A percentile compares a stretch with the other conserved stretches of the same genome.
Evolutionary conservation across 148 eudicot genomes (phyloP).

Genomic region (Rhododendron williamsianum): DNA sequence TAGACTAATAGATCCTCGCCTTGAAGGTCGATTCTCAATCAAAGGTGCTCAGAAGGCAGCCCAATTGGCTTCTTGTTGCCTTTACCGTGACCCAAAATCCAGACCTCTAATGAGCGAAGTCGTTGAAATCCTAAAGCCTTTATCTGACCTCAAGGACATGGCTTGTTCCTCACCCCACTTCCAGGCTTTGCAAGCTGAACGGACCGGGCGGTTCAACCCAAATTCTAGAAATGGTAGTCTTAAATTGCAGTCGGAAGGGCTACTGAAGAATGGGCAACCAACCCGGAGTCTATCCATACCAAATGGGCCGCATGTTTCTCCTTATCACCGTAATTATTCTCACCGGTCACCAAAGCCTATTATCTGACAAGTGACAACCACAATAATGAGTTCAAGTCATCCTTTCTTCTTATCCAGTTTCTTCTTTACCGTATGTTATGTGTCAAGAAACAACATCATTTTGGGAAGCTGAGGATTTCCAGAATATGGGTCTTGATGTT

Average conservation of each 20-base stretch:
- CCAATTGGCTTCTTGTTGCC: slow-evolving; percentile 40
- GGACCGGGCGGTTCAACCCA: not conserved
- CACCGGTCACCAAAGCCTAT: slow-evolving; percentile 18
- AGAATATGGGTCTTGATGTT: not conserved
- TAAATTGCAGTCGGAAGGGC: slow-evolving; percentile 6
- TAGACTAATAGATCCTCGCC: slow-evolving; percentile 34
- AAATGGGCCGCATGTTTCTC: slow-evolving; percentile 12
- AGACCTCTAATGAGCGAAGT: slow-evolving; percentile 44
- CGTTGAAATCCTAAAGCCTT: slow-evolving; percentile 27
- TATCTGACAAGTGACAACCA: not conserved
- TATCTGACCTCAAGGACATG: slow-evolving; percentile 38
- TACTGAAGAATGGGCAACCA: slow-evolving; percentile 8
- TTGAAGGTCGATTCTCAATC: slow-evolving; percentile 41
- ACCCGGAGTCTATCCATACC: slow-evolving; percentile 16
- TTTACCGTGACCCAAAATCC: slow-evolving; percentile 34
- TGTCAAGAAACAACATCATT: not conserved
- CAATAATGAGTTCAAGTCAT: not conserved
- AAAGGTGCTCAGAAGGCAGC: slow-evolving; percentile 32
- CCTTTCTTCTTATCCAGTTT: not conserved
- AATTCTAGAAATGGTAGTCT: slow-evolving; percentile 16
- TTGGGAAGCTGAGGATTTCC: slow-evolving; percentile 1
- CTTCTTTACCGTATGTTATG: not conserved
- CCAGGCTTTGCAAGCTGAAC: slow-evolving; percentile 19
- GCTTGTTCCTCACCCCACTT: slow-evolving; percentile 36
- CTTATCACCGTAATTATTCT: slow-evolving; percentile 17